Evolutionary conservation across 768 basidiomycete genomes (phyloP), one percentile per base, ranked within the genome.

Genomic region (Boletus subparvulus): DNA sequence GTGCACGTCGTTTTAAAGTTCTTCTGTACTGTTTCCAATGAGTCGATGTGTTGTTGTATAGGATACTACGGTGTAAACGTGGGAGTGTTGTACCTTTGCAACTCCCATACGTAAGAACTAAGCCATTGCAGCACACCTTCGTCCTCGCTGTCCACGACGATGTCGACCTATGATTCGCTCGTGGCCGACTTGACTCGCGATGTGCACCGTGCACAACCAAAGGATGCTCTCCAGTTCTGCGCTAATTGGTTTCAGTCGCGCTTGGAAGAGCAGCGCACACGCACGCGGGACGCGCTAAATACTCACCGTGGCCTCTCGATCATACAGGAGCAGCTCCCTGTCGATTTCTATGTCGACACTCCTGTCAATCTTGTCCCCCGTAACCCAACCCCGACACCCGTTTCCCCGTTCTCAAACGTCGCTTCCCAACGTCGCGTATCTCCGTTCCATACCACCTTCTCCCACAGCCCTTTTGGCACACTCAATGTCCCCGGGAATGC

Each of bases 181-280:
- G 79, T 97, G 60, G 80, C 78, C 54, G 94, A 98, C 69, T 80
- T 98, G 52, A 87, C 90, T 62, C 86, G 92, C 69, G 95, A 96
- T 71, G 84, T 83, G 42, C 80, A 90, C 42, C 87, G 90, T 61
- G 91, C 84, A 5, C 91, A 94, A 70, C 94, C 96, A 21, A 86
- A 83, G 65, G 96, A 98, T 68, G 84, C 88, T 5, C 86, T 97
- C 45, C 96, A 98, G 74, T 94, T 89, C 73, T 92, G 89, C 66
- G 86, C 95, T 46, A 93, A 87, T 66, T 98, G 94, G 94, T 98
- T 98, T 74, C 90, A 94, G 70, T 80, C 82, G 59, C 84, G 91
- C 53, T 79, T 95, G 48, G 89, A 93, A 61, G 90, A 93, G 67
- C 93, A 95, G 67, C 81, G 93, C 54, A 80, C 83, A 43, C 82